Percentiles rank a stretch among this genome's conserved stretches.
These are phyloP conservation scores for Amniculicola lignicola DNA, from an alignment of 495 filamentous ascomycete species.

Conservation along the genomic window DNA sequence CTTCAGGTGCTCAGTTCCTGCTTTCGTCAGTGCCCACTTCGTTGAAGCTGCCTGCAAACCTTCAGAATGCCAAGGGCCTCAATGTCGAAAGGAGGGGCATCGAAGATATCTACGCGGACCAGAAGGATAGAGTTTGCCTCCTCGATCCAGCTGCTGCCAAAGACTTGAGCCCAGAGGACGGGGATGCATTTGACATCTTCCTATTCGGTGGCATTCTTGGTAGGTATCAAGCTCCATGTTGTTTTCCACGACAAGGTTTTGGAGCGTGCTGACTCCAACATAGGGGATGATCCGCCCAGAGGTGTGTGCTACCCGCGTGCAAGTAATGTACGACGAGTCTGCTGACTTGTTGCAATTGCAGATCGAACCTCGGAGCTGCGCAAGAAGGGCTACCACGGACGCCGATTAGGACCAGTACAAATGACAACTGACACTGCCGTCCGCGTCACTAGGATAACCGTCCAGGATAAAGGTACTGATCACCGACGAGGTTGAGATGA, in stretches of 20 bases:
- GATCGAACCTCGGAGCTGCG: conserved; percentile 91
- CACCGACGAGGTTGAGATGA: background rate
- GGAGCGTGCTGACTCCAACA: conserved; percentile 19
- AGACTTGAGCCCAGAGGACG: conserved; percentile 81
- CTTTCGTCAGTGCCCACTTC: conserved; percentile 74
- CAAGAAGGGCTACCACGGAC: conserved; percentile 85
- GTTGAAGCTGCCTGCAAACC: conserved; percentile 62
- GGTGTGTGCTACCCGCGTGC: conserved; percentile 54
- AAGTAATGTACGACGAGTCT: conserved; percentile 18
- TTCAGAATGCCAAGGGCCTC: conserved; percentile 60
- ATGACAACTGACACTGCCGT: conserved; percentile 99
- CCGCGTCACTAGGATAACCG: conserved; percentile 83
- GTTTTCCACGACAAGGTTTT: conserved; percentile 5
- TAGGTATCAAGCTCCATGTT: conserved; percentile 44
- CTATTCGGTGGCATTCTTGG: conserved; percentile 95
- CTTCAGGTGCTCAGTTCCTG: conserved; percentile 65
- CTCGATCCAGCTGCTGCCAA: conserved; percentile 78
- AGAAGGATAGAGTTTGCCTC: conserved; percentile 73
- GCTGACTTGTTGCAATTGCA: conserved; percentile 41
- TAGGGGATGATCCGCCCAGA: conserved; percentile 92
- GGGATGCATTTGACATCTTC: conserved; percentile 79
- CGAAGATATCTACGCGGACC: conserved; percentile 68
- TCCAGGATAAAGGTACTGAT: conserved; percentile 69
- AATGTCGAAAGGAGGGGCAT: conserved; percentile 67
- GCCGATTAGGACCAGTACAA: conserved; percentile 85